A percentile compares a stretch with the other conserved stretches of the same genome.
phyloP scores from a whole-genome alignment of 176 grass and related monocot genomes.

The Canna indica region DNA sequence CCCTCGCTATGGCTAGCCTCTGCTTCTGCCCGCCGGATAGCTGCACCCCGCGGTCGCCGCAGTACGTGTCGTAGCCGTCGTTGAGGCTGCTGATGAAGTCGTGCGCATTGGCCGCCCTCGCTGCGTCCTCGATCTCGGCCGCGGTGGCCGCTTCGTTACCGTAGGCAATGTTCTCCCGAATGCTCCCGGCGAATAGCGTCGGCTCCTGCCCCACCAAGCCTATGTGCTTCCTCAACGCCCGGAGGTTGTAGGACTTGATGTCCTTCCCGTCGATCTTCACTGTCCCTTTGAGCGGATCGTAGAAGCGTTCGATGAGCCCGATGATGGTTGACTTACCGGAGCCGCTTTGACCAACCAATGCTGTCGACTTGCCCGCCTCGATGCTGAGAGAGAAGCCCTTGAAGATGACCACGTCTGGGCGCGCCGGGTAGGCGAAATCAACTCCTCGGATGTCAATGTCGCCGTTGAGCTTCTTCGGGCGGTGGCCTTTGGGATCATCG shows the following conservation, averaged over 20 bases:
- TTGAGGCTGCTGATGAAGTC: conserved; percentile 89
- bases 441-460: conserved; percentile 70
- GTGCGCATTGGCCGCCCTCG: conserved; percentile 78
- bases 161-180: conserved; percentile 74
- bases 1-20: conserved; percentile 83
- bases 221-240: conserved; percentile 56
- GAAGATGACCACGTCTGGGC: conserved; percentile 66
- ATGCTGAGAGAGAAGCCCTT: conserved; percentile 81
- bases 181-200: conserved; percentile 76
- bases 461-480: conserved; percentile 48
- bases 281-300: conserved; percentile 59
- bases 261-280: conserved; percentile 68
- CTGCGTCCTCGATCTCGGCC: conserved; percentile 65
- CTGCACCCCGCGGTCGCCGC: conserved; percentile 79
- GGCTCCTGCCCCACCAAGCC: conserved; percentile 91
- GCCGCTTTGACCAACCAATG: conserved; percentile 87
- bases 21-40: conserved; percentile 95
- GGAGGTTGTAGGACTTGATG: conserved; percentile 64
- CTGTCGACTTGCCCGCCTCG: conserved; percentile 73
- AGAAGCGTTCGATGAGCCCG: conserved; percentile 86
- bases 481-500: conserved; percentile 48
- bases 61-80: conserved; percentile 85
- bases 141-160: conserved; percentile 48
- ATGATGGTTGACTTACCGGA: conserved; percentile 97
- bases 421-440: conserved; percentile 70